phyloP scores from a whole-genome alignment of 768 basidiomycete species.

The Peribolospora baueri region DNA sequence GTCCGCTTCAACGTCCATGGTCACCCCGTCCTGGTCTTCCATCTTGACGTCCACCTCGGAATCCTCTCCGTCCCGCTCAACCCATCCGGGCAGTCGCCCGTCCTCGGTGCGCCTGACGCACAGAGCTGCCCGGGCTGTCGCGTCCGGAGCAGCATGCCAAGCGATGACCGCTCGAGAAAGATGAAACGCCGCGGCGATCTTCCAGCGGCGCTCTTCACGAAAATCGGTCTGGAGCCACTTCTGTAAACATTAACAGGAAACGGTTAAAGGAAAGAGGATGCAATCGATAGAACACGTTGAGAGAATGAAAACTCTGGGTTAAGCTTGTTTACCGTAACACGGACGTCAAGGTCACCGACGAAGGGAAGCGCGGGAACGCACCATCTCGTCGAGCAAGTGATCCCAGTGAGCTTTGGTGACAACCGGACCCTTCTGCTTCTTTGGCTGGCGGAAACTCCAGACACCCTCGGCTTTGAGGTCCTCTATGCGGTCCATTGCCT shows the following conservation, averaged over 20 bases:
- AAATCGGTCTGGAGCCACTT: conserved; percentile 96
- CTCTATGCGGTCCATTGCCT: conserved; percentile 61
- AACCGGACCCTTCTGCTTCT: conserved; percentile 64
- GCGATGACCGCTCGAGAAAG: conserved; percentile 58
- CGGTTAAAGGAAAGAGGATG: background rate
- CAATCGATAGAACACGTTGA: background rate
- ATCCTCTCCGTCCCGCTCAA: conserved; percentile 37
- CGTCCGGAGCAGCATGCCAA: conserved; percentile 42
- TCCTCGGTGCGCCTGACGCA: no score
- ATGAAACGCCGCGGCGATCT: conserved; percentile 56
- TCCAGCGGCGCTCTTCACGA: conserved; percentile 82
- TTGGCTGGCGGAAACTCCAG: conserved; percentile 89
- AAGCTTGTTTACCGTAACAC: background rate
- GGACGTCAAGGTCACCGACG: background rate
- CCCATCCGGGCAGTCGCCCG: no score
- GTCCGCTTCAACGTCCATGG: no score
- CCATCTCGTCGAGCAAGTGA: conserved; percentile 89
- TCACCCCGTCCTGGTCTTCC: conserved; percentile 34
- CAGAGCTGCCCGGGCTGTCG: background rate
- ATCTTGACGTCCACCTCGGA: conserved; percentile 94
- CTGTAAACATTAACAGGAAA: conserved; percentile 22
- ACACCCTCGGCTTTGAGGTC: conserved; percentile 46
- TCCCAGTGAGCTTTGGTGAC: conserved; percentile 80
- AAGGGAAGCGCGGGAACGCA: conserved; percentile 18
- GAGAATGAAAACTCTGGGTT: background rate